A percentile compares a stretch with the other conserved stretches of the same genome.
phyloP scores from a whole-genome alignment of 176 grass and related monocot species.

The Microstegium vimineum region DNA sequence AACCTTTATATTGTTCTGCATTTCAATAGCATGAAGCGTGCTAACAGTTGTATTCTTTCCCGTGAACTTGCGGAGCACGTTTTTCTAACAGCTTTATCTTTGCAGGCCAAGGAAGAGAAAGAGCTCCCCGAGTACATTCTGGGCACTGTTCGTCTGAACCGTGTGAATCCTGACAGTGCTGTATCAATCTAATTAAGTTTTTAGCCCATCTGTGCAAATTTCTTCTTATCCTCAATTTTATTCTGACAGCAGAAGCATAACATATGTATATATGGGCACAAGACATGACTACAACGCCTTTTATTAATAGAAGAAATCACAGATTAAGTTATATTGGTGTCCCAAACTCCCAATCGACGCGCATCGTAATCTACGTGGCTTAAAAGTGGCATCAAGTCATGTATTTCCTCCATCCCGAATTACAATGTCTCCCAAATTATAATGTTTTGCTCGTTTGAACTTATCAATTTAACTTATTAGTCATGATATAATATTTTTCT shows the following conservation, averaged over 20 bases:
- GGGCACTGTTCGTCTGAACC: constrained; percentile 81
- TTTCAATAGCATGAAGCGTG: neutral
- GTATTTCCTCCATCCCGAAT: no score
- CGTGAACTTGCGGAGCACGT: neutral
- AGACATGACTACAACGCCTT: neutral
- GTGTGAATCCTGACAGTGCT: constrained; percentile 55
- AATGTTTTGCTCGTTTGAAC: no score
- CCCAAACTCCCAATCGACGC: neutral
- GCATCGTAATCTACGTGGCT: neutral
- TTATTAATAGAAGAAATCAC: neutral
- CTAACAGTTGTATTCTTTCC: neutral
- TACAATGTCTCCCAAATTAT: no score
- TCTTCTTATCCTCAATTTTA: neutral
- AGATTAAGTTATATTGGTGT: neutral
- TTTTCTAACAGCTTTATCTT: constrained; percentile 5
- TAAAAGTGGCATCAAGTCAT: neutral
- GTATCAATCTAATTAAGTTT: constrained; percentile 33
- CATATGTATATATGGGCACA: neutral
- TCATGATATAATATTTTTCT: no score
- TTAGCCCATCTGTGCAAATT: neutral
- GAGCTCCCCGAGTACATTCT: constrained; percentile 96
- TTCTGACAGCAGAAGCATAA: neutral
- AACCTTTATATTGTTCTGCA: neutral
- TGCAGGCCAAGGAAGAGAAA: constrained; percentile 87
- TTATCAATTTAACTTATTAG: no score